These are phyloP conservation scores for Moringa oleifera DNA, from an alignment of 345 rosid species.

Conservation along the genomic window DNA sequence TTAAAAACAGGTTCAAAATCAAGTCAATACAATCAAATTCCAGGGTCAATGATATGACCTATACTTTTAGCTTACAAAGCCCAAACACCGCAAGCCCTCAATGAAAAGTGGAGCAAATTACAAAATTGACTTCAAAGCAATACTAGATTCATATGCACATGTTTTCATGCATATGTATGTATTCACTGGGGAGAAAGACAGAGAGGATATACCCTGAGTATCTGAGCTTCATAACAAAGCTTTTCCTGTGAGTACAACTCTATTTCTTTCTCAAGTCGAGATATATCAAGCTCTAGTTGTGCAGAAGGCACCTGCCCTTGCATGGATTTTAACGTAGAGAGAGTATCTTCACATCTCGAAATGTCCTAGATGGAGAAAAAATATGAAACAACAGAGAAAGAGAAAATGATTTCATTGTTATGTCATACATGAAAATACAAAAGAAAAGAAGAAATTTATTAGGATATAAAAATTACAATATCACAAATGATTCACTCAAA, in stretches of 20 bases:
- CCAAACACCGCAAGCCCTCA: slow-evolving; percentile 1
- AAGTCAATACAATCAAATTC: not conserved
- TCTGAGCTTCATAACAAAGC: slow-evolving; percentile 91
- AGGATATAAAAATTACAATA: too few relatives aligned
- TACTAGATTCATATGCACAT: not conserved
- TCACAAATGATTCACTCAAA: not conserved
- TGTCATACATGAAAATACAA: not conserved
- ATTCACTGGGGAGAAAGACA: slow-evolving; percentile 9
- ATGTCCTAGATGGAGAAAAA: slow-evolving; percentile 49
- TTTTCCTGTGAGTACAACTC: slow-evolving; percentile 82
- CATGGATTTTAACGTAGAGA: slow-evolving; percentile 62
- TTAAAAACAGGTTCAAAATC: slow-evolving; percentile 18
- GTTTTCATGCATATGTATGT: not conserved
- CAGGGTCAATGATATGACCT: not conserved
- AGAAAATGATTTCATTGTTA: not conserved
- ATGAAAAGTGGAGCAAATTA: slow-evolving; percentile 1
- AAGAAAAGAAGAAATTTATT: not conserved
- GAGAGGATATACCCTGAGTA: slow-evolving; percentile 63
- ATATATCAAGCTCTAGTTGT: slow-evolving; percentile 62
- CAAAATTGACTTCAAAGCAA: not conserved
- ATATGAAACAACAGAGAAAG: not conserved
- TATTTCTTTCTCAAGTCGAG: slow-evolving; percentile 72
- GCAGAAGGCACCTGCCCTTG: slow-evolving; percentile 66
- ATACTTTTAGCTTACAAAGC: not conserved
- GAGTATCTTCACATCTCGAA: slow-evolving; percentile 72